Conservation (phyloP, 768 basidiomycete species). For the Daedaleopsis nitida region DNA sequence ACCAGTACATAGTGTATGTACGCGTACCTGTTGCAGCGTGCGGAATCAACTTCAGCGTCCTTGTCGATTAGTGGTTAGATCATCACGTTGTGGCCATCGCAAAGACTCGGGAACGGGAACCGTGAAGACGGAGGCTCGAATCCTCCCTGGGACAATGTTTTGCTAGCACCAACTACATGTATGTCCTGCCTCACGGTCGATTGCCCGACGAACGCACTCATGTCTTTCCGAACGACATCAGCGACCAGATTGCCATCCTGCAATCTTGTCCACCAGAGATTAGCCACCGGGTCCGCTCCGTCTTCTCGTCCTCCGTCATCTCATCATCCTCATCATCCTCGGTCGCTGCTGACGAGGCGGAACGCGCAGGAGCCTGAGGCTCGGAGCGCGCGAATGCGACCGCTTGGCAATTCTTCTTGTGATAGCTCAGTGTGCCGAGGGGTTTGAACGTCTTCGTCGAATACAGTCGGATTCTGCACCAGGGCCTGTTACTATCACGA, state of each 20-base stretch:
- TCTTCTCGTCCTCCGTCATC: slow-evolving; percentile 26
- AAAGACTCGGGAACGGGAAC: too few species aligned
- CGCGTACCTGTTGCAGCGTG: too few species aligned
- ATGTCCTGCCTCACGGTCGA: too few species aligned
- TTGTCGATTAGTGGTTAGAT: slow-evolving; percentile 24
- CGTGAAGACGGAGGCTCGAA: slow-evolving; percentile 25
- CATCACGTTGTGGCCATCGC: slow-evolving; percentile 20
- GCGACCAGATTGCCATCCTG: slow-evolving; percentile 30
- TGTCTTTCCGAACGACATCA: slow-evolving; percentile 26
- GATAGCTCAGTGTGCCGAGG: slow-evolving; percentile 83
- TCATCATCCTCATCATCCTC: slow-evolving; percentile 24
- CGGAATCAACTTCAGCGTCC: too few species aligned
- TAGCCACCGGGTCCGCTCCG: slow-evolving; percentile 28
- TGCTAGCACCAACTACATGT: too few species aligned
- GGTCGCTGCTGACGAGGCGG: background rate
- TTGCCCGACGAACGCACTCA: background rate
- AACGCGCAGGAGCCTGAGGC: background rate
- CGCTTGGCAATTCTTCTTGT: slow-evolving; percentile 76
- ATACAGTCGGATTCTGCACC: slow-evolving; percentile 73
- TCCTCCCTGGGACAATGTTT: slow-evolving; percentile 20
- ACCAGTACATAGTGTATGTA: too few species aligned
- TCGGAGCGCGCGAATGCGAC: slow-evolving; percentile 60
- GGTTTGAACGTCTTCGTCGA: slow-evolving; percentile 79
- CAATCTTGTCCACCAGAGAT: slow-evolving; percentile 28
- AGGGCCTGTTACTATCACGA: background rate